phyloP scores from a whole-genome alignment of 768 basidiomycete species.

The Leccinum rimulosum region DNA sequence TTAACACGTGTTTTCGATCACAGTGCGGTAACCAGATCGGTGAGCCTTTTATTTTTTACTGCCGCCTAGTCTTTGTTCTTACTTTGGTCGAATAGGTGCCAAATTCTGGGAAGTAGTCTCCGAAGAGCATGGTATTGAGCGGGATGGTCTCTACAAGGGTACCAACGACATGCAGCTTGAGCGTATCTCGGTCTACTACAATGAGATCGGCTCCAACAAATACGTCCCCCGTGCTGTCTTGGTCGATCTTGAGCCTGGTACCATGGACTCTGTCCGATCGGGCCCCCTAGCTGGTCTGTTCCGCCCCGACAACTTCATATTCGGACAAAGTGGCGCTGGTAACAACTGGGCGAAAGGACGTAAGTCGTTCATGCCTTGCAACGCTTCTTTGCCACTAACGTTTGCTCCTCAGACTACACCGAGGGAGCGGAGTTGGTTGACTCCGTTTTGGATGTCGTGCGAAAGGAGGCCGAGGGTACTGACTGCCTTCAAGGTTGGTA shows the following conservation, averaged over 20 bases:
- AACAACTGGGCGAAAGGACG: slow-evolving; percentile 99
- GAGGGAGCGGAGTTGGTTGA: slow-evolving; percentile 99
- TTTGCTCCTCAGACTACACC: slow-evolving; percentile 57
- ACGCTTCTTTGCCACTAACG: background rate
- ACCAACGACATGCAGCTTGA: slow-evolving; percentile 94
- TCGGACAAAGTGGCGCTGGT: slow-evolving; percentile 96
- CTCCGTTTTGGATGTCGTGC: slow-evolving; percentile 95
- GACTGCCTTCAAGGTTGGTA: slow-evolving; percentile 92
- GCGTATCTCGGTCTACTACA: slow-evolving; percentile 97
- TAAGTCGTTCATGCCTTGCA: slow-evolving; percentile 43
- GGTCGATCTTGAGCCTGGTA: slow-evolving; percentile 97
- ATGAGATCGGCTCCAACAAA: slow-evolving; percentile 92
- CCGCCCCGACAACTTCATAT: slow-evolving; percentile 98
- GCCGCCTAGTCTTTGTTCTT: slow-evolving; percentile 14
- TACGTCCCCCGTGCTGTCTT: slow-evolving; percentile 98
- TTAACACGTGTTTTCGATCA: slow-evolving; percentile 29
- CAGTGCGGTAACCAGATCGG: slow-evolving; percentile 99
- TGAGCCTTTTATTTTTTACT: slow-evolving; percentile 38
- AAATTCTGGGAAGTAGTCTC: slow-evolving; percentile 98
- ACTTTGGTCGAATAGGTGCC: slow-evolving; percentile 55
- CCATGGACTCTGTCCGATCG: slow-evolving; percentile 90
- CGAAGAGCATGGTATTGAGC: slow-evolving; percentile 96
- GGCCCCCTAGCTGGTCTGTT: slow-evolving; percentile 89
- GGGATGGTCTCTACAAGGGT: slow-evolving; percentile 92
- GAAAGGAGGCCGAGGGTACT: slow-evolving; percentile 97